phyloP scores from a whole-genome alignment of 1,284 basidiomycete genomes.

The Apiotrichum sp. region DNA sequence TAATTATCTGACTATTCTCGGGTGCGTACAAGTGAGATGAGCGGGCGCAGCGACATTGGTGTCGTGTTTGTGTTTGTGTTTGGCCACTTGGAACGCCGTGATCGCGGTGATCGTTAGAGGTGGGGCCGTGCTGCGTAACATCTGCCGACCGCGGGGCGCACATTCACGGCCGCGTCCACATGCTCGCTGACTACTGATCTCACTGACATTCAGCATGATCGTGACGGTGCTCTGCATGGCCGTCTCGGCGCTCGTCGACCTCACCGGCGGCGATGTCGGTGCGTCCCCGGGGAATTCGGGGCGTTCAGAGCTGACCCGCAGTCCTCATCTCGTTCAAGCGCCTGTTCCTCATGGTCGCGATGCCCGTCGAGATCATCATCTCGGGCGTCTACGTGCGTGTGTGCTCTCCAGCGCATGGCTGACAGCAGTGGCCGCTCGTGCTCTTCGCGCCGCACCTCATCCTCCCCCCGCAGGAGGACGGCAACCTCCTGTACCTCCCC shows the following conservation, averaged over 20 bases:
- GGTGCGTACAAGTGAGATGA: background rate
- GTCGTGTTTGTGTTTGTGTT: no score
- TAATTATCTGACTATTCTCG: conserved; percentile 62
- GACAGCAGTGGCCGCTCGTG: conserved; percentile 36
- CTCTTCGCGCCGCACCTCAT: conserved; percentile 32
- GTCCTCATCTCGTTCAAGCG: conserved; percentile 54
- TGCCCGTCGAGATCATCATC: conserved; percentile 63
- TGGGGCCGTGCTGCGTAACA: no score
- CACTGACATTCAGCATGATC: conserved; percentile 47
- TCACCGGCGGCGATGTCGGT: conserved; percentile 53
- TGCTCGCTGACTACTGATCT: background rate
- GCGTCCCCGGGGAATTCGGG: conserved; percentile 19
- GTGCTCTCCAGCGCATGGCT: background rate
- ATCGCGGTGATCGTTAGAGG: no score
- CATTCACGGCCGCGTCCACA: no score
- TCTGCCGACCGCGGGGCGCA: background rate
- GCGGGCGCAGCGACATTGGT: no score
- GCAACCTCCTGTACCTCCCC: conserved; percentile 52
- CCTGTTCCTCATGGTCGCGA: conserved; percentile 55
- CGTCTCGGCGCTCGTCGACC: conserved; percentile 51
- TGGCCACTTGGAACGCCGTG: no score
- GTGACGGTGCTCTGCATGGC: conserved; percentile 55
- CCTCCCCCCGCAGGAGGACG: conserved; percentile 36
- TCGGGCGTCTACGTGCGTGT: conserved; percentile 57
- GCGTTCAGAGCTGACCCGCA: conserved; percentile 22